Conservation (phyloP, 2,329 filamentous ascomycete species). For the Trichoderma harzianum region DNA sequence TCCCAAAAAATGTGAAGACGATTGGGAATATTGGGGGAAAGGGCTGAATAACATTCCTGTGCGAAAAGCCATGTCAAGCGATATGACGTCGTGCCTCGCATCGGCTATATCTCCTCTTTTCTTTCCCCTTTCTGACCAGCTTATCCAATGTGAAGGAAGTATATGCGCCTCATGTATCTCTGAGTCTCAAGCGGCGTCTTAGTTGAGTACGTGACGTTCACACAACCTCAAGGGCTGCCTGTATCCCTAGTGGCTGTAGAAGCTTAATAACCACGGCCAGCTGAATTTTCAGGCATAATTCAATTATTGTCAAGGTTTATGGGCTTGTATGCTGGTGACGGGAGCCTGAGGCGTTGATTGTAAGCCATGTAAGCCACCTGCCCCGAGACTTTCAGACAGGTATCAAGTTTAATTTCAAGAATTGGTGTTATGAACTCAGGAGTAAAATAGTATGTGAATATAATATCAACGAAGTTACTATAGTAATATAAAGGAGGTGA, state of each 20-base stretch:
- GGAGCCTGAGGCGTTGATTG: neutral
- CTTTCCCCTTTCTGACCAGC: neutral
- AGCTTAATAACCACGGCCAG: neutral
- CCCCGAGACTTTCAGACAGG: neutral
- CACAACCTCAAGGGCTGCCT: neutral
- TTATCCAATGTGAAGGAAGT: neutral
- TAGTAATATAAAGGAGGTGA: neutral
- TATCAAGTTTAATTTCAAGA: neutral
- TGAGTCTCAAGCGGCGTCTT: neutral
- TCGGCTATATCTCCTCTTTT: neutral
- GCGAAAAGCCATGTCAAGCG: neutral
- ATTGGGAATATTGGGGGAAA: neutral
- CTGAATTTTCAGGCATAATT: too few species aligned
- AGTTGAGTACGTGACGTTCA: neutral
- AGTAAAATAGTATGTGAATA: neutral
- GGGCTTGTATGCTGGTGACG: too few species aligned
- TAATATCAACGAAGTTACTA: neutral
- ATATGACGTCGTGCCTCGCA: neutral
- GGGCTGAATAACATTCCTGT: neutral
- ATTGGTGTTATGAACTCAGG: neutral
- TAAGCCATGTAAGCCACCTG: neutral
- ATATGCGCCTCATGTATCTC: neutral
- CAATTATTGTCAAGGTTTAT: too few species aligned
- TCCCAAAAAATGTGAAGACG: neutral
- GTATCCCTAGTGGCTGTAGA: neutral